These are phyloP conservation scores for Penicillium angulare DNA, from an alignment of 495 filamentous ascomycete genomes.

Conservation along the genomic window DNA sequence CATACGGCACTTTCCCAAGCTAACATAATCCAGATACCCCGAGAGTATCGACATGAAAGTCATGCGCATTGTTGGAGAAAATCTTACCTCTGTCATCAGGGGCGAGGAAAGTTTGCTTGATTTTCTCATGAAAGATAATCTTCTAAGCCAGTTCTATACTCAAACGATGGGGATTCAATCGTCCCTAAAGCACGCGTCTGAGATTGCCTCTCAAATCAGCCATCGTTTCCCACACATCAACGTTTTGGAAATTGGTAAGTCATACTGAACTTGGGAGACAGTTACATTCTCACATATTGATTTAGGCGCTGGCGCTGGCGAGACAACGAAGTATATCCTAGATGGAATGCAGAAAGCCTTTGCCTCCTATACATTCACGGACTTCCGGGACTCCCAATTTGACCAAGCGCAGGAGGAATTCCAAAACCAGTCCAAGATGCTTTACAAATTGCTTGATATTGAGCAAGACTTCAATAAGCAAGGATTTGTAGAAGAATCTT, in stretches of 20 bases:
- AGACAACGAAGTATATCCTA: constrained; percentile 37
- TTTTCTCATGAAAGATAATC: constrained; percentile 35
- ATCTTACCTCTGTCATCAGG: constrained; percentile 34
- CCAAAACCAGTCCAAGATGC: constrained; percentile 28
- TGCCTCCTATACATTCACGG: constrained; percentile 50
- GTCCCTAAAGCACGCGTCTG: constrained; percentile 19
- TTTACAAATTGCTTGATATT: constrained; percentile 46
- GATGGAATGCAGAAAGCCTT: constrained; percentile 10
- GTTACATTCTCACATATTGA: neutral
- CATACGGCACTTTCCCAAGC: neutral
- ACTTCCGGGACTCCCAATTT: constrained; percentile 48
- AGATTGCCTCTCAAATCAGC: constrained; percentile 28
- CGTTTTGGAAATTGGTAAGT: constrained; percentile 37
- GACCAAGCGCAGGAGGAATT: constrained; percentile 21
- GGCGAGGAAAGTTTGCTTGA: constrained; percentile 42
- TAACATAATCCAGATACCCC: constrained; percentile 10
- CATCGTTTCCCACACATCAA: constrained; percentile 31
- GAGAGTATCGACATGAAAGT: constrained; percentile 22
- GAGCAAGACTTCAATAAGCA: constrained; percentile 40
- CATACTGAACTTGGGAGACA: neutral
- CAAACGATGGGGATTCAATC: constrained; percentile 17
- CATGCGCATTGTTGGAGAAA: constrained; percentile 32
- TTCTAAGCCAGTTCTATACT: constrained; percentile 40
- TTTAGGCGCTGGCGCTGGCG: constrained; percentile 37
- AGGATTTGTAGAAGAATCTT: constrained; percentile 38